Percentiles rank a stretch among this genome's conserved stretches.
Evolutionary conservation across 495 filamentous ascomycete species (phyloP).

Genomic region (Aspergillus biplanus): DNA sequence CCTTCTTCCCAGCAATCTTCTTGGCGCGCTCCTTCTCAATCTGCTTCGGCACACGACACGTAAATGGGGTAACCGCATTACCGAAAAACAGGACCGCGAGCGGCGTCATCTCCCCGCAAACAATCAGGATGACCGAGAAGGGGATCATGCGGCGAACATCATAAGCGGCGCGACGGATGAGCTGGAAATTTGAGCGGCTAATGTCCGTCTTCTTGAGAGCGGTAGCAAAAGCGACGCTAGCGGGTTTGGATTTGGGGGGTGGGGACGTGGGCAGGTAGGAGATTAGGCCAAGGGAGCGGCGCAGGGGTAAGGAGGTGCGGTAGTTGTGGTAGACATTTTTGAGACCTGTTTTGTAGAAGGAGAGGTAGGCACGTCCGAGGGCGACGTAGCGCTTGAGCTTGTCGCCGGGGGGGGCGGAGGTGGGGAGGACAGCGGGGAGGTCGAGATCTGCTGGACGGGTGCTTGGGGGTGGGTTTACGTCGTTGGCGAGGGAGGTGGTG

Average conservation of each 20-base stretch:
- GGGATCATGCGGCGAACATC: slow-evolving; percentile 75
- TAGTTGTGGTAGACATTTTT: slow-evolving; percentile 66
- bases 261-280: slow-evolving; percentile 40
- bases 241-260: slow-evolving; percentile 24
- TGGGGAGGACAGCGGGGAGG: slow-evolving; percentile 28
- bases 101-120: slow-evolving; percentile 86
- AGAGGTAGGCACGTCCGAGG: slow-evolving; percentile 51
- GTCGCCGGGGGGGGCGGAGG: slow-evolving; percentile 27
- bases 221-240: slow-evolving; percentile 28
- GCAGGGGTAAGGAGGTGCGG: slow-evolving; percentile 39
- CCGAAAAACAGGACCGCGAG: slow-evolving; percentile 71
- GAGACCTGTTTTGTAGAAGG: slow-evolving; percentile 88
- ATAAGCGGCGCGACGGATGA: slow-evolving; percentile 63
- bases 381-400: slow-evolving; percentile 44
- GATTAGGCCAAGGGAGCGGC: slow-evolving; percentile 34
- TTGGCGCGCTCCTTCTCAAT: slow-evolving; percentile 56
- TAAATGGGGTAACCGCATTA: slow-evolving; percentile 69
- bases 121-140: slow-evolving; percentile 70
- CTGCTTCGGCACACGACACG: slow-evolving; percentile 81
- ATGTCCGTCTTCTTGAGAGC: slow-evolving; percentile 38
- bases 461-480: slow-evolving; percentile 45
- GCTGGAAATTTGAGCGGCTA: slow-evolving; percentile 64
- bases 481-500: slow-evolving; percentile 21
- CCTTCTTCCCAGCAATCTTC: slow-evolving; percentile 46
- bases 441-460: slow-evolving; percentile 41